Conservation (phyloP, 78 protist genomes). For the Guillardia theta region DNA sequence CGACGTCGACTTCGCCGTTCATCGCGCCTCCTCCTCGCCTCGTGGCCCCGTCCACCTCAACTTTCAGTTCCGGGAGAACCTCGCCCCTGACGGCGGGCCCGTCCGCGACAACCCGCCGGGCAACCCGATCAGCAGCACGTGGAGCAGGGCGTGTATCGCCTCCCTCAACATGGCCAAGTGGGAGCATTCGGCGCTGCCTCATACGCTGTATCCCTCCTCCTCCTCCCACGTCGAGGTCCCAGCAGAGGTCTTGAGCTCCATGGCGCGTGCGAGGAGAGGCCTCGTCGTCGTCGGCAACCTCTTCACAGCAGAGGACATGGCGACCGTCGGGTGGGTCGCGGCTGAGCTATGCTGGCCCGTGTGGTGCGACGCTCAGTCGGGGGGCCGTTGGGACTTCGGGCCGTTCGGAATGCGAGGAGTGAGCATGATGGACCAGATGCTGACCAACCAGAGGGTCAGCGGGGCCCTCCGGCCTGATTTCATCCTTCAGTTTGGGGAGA, state of each 20-base stretch:
- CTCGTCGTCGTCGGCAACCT: neutral
- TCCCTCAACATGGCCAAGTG: neutral
- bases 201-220: neutral
- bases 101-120: neutral
- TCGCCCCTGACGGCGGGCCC: neutral
- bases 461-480: neutral
- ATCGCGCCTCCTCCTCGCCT: neutral
- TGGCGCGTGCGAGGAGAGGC: neutral
- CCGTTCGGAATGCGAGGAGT: no score
- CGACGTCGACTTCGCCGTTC: constrained; percentile 26
- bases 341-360: neutral
- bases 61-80: constrained; percentile 41
- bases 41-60: constrained; percentile 46
- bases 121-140: neutral
- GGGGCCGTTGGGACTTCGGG: no score
- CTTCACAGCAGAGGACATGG: neutral
- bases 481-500: constrained; percentile 20
- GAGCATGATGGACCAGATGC: neutral
- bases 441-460: neutral
- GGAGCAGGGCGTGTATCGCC: neutral
- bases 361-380: neutral
- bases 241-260: neutral
- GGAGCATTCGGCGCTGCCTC: neutral
- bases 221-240: neutral
- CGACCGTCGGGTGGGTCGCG: neutral